phyloP scores from a whole-genome alignment of 202 grass and related monocot species.

The Carex arenaria region DNA sequence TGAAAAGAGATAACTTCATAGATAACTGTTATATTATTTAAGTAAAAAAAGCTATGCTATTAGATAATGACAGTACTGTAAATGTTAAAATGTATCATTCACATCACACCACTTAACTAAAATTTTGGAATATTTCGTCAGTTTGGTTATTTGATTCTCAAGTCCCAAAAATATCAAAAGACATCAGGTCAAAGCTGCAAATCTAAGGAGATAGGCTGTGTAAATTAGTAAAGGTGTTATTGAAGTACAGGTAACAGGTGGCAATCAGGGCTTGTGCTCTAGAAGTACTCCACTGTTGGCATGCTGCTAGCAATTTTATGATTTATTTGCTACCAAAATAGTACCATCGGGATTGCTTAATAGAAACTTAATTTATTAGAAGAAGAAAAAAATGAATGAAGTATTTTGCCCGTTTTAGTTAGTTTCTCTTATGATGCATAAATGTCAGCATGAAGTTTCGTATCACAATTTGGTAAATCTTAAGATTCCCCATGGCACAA shows the following conservation, averaged over 20 bases:
- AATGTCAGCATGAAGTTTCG: not conserved
- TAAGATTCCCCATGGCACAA: not conserved
- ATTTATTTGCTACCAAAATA: not conserved
- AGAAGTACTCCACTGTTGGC: not conserved
- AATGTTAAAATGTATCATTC: not conserved
- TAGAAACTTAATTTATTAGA: not conserved
- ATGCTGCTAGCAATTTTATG: not conserved
- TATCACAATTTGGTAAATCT: not conserved
- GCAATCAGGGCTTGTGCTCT: not conserved
- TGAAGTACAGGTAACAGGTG: not conserved
- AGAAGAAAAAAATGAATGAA: not conserved
- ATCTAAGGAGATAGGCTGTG: not conserved
- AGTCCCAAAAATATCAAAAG: not conserved
- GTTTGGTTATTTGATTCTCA: conserved; percentile 2
- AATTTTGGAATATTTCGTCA: not conserved
- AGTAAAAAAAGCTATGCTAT: not conserved
- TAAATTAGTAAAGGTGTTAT: not conserved
- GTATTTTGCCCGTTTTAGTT: not conserved
- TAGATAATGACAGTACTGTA: not conserved
- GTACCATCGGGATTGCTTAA: not conserved
- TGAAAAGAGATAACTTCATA: not conserved
- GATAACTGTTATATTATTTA: not conserved
- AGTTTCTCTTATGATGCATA: not conserved
- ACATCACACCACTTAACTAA: not conserved
- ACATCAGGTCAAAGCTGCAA: not conserved